Evolutionary conservation across 768 basidiomycete species (phyloP), one percentile per base, ranked within the genome.

Genomic region (Psilocybe cyanescens): DNA sequence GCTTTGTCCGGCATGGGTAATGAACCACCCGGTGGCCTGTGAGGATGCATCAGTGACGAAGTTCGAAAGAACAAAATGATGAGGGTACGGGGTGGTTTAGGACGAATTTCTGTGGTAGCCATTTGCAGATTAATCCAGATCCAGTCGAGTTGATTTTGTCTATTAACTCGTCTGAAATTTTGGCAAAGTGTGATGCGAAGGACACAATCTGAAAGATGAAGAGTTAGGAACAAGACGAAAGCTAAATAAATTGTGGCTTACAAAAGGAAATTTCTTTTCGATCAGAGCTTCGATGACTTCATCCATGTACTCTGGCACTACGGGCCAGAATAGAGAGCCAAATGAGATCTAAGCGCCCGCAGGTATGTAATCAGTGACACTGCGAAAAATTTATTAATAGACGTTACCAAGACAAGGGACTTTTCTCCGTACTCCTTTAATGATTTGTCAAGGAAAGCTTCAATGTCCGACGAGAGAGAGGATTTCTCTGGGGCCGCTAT

Each of bases 211-310:
- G 28, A 11, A 7, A 49, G 14, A 11, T n/a, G 11, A 14, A 12
- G 5, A 14, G 41, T n/a, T 12, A 44, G n/a, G 41, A 9, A 16
- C 46, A 9, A 58, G 16, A 24, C 9, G 17, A 19, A 4, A 16
- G 11, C 14, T 4, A 44, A 16, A 44, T 44, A 5, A 12, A 24
- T 24, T 47, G 33, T 35, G 11, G 33, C 57, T 12, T 41, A 65
- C 64, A 17, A 65, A 65, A 17, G 64, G 52, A 35, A 61, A 33
- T 16, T 46, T 57, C 46, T 65, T 65, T 35, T 65, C 64, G 6
- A 61, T 57, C 12, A 61, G 39, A 7, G 59, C 64, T 6, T 49
- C 52, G 3, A 65, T 54, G 5, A 58, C 37, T 37, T 61, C 64
- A 3, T 65, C 60, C 3, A 61, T 33, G 41, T 61, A 65, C 12